Conservation (phyloP, 148 eudicot genomes). For the Camellia lanceoleosa region DNA sequence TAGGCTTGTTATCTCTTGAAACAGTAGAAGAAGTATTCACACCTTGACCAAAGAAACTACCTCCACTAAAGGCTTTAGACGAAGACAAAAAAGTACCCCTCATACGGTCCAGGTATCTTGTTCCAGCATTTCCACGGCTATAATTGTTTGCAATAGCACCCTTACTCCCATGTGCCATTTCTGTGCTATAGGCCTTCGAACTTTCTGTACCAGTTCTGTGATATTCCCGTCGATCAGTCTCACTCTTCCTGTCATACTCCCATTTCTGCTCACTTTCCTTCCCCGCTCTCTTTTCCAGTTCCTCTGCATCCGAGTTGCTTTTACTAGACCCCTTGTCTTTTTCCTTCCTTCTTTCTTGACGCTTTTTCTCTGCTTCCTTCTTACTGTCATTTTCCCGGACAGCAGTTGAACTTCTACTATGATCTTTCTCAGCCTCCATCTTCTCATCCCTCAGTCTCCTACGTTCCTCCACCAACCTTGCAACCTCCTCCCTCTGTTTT, state of each 20-base stretch:
- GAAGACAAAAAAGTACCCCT: constrained; percentile 78
- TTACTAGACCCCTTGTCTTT: constrained; percentile 80
- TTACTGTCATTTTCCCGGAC: constrained; percentile 56
- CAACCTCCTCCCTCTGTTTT: constrained; percentile 96
- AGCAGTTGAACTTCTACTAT: constrained; percentile 45
- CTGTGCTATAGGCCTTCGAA: constrained; percentile 41
- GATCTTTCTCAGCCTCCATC: constrained; percentile 72
- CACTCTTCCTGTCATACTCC: constrained; percentile 56
- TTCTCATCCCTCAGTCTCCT: constrained; percentile 83
- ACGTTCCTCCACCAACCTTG: constrained; percentile 85
- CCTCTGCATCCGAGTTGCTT: constrained; percentile 92
- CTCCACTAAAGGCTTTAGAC: constrained; percentile 76
- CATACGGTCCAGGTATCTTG: constrained; percentile 84
- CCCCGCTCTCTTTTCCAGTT: constrained; percentile 59
- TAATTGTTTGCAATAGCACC: constrained; percentile 40
- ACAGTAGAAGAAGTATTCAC: constrained; percentile 33
- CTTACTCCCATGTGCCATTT: constrained; percentile 46
- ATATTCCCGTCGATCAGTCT: constrained; percentile 50
- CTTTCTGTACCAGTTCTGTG: constrained; percentile 43
- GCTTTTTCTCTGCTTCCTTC: constrained; percentile 74
- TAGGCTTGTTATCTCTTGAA: constrained; percentile 62
- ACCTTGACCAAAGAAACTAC: constrained; percentile 70
- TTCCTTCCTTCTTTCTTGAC: constrained; percentile 75
- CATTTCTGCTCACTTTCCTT: constrained; percentile 56
- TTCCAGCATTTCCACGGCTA: constrained; percentile 61